Base-by-base conservation (phyloP, 768 basidiomycete species). In the Asterophora parasitica region DNA sequence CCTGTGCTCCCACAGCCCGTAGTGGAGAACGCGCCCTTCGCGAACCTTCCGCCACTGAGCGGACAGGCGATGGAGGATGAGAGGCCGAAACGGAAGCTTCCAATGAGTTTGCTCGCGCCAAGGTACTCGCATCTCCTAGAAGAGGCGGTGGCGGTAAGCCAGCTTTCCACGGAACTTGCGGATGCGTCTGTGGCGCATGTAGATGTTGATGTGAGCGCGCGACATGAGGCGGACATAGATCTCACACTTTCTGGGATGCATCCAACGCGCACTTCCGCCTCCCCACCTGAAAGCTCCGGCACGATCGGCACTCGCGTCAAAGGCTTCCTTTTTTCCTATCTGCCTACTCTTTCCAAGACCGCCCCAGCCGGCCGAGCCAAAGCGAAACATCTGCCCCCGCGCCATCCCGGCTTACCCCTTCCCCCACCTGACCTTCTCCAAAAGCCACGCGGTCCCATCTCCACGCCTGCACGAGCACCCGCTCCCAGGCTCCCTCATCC, bases 321-420 rank as follows among this genome's bases (percentile, higher is more conserved):
- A 51, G 77, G 79, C 9, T 72, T 81, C 57, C 56, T 83, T 36
- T 79, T 75, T 58, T 83, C 82, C 7, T 85, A 83, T 59, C 71
- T 83, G 19, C 81, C 81, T 15, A 68, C 67, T 0, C 59, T 77
- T 8, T 70, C 76, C 36, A 75, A 72, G 56, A 61, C 67, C 7
- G 55, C 64, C 0, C 49, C 63, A 10, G 48, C 61, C 1, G 47
- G 60, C 4, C 39, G 58, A 15, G 53, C 58, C 27, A 61, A 59
- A 13, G 27, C 34, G 9, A 58, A 46, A 11, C 35, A 53, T 8
- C 44, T 54, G 16, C 53, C 54, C 19, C 57, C 58, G 2, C 63
- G 58, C 27, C 52, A 59, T 28, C 74, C 70, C 0, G 72, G 78
- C 4, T 70, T 81, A 5, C 77, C 78, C 1, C 70, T 77, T 7